Evolutionary conservation across 2,329 filamentous ascomycete genomes (phyloP), one percentile per base, ranked within the genome.

Genomic region (Ceratocystiopsis sp.): DNA sequence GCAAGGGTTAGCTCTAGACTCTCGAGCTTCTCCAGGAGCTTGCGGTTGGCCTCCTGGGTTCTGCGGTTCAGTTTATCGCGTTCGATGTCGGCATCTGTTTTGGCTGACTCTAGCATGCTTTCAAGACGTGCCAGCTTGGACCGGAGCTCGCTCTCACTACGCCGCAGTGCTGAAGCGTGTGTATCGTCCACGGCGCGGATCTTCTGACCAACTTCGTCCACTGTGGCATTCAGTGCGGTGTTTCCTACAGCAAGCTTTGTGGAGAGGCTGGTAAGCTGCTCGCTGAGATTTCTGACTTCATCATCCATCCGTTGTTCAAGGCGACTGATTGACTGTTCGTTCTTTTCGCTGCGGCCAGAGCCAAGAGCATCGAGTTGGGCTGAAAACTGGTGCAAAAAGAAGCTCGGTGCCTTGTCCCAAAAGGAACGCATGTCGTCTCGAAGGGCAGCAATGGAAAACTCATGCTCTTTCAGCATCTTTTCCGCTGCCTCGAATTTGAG

Each of bases 231-330:
- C 16, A 42, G 16, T 2, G 35, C 38, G 2, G 48, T 40, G 15
- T 14, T 45, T 17, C 25, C 29, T 5, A 48, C 43, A 13, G 48
- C 49, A 4, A 47, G 25, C 17, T 44, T 49, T 6, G 46, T 44
- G 1, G 50, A 51, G 3, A 51, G 32, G 10, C 43, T 41, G 18
- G 43, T 25, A 2, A 50, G 18, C 19, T 51, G 46, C 6, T 48
- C 44, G n/a, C 12, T 37, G 13, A 49, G 41, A 11, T 45, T 41
- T 13, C 39, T 42, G 29, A 48, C 19, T 17, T 50, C 50, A 15
- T 51, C 47, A 14, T 50, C 47, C 10, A 51, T 32, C 18, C 43
- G 38, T 40, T 49, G 43, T 33, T 48, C 41, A 9, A 50, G 37
- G 16, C 47, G 43, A 9, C 42, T 19, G 11, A 51, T 15, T 2